Evolutionary conservation across 768 basidiomycete genomes (phyloP).

Genomic region (Panus rudis): DNA sequence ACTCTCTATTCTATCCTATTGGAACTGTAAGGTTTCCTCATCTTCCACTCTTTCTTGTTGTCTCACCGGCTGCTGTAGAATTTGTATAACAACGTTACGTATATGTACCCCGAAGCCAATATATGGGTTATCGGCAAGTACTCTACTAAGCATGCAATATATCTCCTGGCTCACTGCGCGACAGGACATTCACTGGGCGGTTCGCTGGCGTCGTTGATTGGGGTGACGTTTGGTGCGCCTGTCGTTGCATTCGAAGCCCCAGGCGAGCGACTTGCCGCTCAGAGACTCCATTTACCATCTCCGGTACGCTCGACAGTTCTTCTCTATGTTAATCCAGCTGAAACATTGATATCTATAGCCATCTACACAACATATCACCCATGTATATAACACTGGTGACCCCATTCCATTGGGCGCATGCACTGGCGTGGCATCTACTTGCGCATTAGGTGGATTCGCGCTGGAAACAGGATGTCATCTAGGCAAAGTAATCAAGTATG

Average conservation of each 20-base stretch:
- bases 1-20: slow-evolving; percentile 82
- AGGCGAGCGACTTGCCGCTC: slow-evolving; percentile 50
- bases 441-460: slow-evolving; percentile 81
- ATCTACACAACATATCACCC: slow-evolving; percentile 68
- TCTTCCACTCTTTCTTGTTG: neutral
- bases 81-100: slow-evolving; percentile 86
- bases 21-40: slow-evolving; percentile 57
- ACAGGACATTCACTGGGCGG: slow-evolving; percentile 78
- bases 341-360: slow-evolving; percentile 35
- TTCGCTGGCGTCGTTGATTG: slow-evolving; percentile 74
- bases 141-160: slow-evolving; percentile 6
- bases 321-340: slow-evolving; percentile 1
- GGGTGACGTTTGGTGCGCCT: slow-evolving; percentile 86
- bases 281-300: slow-evolving; percentile 77
- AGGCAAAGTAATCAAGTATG: slow-evolving; percentile 76
- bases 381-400: slow-evolving; percentile 91
- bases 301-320: slow-evolving; percentile 48
- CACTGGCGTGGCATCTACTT: slow-evolving; percentile 68
- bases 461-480: slow-evolving; percentile 86
- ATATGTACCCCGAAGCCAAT: slow-evolving; percentile 81
- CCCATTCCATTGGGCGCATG: slow-evolving; percentile 86
- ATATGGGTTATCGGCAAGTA: slow-evolving; percentile 77
- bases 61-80: slow-evolving; percentile 42
- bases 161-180: neutral
- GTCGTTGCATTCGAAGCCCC: slow-evolving; percentile 89